These are phyloP conservation scores for Grosmannia serpens DNA, from an alignment of 2,329 filamentous ascomycete genomes.

Conservation along the genomic window DNA sequence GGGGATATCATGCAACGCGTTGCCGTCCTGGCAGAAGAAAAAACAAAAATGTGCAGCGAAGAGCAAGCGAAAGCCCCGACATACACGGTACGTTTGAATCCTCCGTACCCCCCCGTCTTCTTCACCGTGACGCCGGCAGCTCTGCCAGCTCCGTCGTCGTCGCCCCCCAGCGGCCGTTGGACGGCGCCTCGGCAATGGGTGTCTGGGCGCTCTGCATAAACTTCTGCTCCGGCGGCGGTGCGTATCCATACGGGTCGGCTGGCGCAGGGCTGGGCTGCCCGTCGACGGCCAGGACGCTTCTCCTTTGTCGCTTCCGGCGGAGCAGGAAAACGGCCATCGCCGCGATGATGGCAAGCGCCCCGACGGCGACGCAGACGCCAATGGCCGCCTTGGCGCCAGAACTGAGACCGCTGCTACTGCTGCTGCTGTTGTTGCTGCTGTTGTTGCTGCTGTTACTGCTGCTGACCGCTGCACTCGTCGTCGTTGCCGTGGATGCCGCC, in stretches of 20 bases:
- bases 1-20: too few species aligned
- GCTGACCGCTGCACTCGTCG: not conserved
- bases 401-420: slow-evolving; percentile 14
- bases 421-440: not conserved
- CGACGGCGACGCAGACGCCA: slow-evolving; percentile 22
- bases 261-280: not conserved
- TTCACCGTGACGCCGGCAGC: not conserved
- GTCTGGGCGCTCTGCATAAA: not conserved
- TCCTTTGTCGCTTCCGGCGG: not conserved
- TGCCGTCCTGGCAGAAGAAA: too few species aligned
- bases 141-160: not conserved
- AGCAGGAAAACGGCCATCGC: slow-evolving; percentile 12
- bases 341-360: slow-evolving; percentile 19
- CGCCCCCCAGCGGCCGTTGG: not conserved
- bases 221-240: not conserved
- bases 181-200: not conserved
- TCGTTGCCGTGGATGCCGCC: not conserved
- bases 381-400: slow-evolving; percentile 24
- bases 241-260: not conserved
- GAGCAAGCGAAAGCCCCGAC: too few species aligned
- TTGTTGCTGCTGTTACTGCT: not conserved
- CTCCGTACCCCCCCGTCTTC: too few species aligned
- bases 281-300: not conserved
- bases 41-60: too few species aligned
- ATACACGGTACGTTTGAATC: too few species aligned